Percentiles rank a stretch among this genome's conserved stretches.
These are phyloP conservation scores for Solanum dulcamara DNA, from an alignment of 257 asterid species.

Conservation along the genomic window DNA sequence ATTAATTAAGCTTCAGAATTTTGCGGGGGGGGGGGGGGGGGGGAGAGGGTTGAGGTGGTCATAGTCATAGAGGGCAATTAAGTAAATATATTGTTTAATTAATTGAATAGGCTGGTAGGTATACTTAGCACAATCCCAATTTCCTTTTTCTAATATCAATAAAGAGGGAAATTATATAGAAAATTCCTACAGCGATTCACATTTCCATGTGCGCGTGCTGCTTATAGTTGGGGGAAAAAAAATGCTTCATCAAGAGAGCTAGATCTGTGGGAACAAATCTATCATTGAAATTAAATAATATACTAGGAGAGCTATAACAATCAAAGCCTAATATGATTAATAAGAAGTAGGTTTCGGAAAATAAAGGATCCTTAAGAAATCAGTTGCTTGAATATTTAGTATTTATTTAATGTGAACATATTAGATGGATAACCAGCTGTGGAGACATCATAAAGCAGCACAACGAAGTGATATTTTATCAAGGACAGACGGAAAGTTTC, in stretches of 20 bases:
- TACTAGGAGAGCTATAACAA: background rate
- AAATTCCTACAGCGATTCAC: constrained; percentile 20
- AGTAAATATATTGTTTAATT: background rate
- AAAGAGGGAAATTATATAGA: background rate
- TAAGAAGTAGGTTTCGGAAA: constrained; percentile 15
- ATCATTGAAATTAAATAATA: background rate
- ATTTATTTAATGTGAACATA: background rate
- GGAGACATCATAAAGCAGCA: background rate
- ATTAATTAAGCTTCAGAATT: background rate
- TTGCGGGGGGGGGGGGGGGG: too few species aligned
- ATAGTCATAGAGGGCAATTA: background rate
- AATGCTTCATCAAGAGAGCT: background rate
- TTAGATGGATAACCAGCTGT: background rate
- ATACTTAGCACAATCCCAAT: background rate
- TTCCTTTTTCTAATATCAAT: background rate
- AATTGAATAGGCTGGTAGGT: constrained; percentile 6
- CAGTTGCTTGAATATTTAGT: background rate
- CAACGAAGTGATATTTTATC: background rate
- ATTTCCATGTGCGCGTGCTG: constrained; percentile 52
- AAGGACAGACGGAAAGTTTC: background rate
- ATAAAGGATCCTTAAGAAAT: background rate
- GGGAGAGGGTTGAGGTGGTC: background rate
- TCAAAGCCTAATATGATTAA: too few species aligned
- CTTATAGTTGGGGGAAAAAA: background rate
- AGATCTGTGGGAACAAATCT: background rate